Percentiles rank a stretch among this genome's conserved stretches.
phyloP scores from a whole-genome alignment of 2,329 filamentous ascomycete species.

The Colletotrichum melonis region DNA sequence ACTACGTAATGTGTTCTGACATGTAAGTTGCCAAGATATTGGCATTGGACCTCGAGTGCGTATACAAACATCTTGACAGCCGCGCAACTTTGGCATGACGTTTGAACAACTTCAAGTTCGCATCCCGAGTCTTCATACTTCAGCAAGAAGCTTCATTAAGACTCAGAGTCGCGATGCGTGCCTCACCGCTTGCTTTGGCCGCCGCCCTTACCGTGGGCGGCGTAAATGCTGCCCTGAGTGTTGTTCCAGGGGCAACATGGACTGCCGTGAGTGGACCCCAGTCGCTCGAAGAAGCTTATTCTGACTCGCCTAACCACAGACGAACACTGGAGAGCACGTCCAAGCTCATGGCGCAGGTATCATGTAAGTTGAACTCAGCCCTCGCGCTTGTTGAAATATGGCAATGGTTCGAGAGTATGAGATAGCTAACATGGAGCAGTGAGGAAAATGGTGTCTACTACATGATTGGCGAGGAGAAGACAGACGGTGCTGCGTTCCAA shows the following conservation, averaged over 20 bases:
- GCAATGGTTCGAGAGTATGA: neutral
- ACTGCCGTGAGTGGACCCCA: constrained; percentile 49
- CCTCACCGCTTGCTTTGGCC: neutral
- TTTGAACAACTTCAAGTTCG: neutral
- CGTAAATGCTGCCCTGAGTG: constrained; percentile 42
- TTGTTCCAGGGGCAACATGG: constrained; percentile 59
- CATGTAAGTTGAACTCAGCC: constrained; percentile 46
- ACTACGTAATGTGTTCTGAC: constrained; percentile 1
- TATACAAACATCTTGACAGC: neutral
- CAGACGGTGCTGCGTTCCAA: constrained; percentile 69
- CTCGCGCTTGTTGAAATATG: neutral
- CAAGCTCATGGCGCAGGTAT: constrained; percentile 76
- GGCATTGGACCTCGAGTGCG: neutral
- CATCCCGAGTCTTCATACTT: neutral
- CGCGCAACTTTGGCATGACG: neutral
- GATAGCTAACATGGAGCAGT: neutral
- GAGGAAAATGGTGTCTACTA: constrained; percentile 70
- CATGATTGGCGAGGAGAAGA: constrained; percentile 77
- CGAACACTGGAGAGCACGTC: constrained; percentile 64
- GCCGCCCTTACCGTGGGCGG: constrained; percentile 13
- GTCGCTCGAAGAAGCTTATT: neutral
- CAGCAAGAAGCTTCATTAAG: neutral
- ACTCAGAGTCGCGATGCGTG: constrained; percentile 9
- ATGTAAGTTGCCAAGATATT: neutral
- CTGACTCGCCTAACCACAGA: constrained; percentile 39